phyloP scores from a whole-genome alignment of 2,329 filamentous ascomycete species.

The Apiospora aurea region DNA sequence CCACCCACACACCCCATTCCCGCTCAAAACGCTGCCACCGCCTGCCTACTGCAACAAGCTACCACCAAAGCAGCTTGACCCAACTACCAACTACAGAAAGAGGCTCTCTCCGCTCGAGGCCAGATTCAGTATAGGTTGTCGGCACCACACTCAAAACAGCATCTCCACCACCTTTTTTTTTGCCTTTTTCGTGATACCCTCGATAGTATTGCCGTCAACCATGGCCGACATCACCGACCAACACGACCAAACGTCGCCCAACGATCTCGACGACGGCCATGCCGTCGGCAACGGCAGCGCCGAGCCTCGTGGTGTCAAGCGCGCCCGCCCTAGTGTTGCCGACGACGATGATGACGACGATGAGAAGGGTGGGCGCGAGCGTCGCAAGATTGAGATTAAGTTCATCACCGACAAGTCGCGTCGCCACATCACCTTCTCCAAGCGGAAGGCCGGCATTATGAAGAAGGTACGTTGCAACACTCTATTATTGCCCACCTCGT shows the following conservation, averaged over 20 bases:
- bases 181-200: slow-evolving; percentile 60
- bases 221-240: slow-evolving; percentile 85
- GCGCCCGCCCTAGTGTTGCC: slow-evolving; percentile 78
- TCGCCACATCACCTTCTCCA: slow-evolving; percentile 98
- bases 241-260: slow-evolving; percentile 77
- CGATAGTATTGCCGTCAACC: slow-evolving; percentile 40
- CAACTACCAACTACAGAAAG: slow-evolving; percentile 48
- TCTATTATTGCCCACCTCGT: not conserved
- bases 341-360: slow-evolving; percentile 98
- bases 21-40: slow-evolving; percentile 21
- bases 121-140: slow-evolving; percentile 72
- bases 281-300: slow-evolving; percentile 75
- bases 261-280: slow-evolving; percentile 76
- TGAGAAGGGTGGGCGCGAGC: slow-evolving; percentile 96
- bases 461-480: slow-evolving; percentile 81
- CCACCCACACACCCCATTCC: slow-evolving; percentile 20
- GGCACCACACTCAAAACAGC: slow-evolving; percentile 71
- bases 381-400: slow-evolving; percentile 99
- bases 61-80: slow-evolving; percentile 40
- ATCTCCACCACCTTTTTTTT: slow-evolving; percentile 64
- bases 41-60: slow-evolving; percentile 43
- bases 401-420: slow-evolving; percentile 99
- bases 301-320: slow-evolving; percentile 87
- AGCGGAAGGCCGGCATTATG: slow-evolving; percentile 99
- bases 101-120: slow-evolving; percentile 58